phyloP scores from a whole-genome alignment of 805 yeast species.

The Scheffersomyces spartinae region DNA sequence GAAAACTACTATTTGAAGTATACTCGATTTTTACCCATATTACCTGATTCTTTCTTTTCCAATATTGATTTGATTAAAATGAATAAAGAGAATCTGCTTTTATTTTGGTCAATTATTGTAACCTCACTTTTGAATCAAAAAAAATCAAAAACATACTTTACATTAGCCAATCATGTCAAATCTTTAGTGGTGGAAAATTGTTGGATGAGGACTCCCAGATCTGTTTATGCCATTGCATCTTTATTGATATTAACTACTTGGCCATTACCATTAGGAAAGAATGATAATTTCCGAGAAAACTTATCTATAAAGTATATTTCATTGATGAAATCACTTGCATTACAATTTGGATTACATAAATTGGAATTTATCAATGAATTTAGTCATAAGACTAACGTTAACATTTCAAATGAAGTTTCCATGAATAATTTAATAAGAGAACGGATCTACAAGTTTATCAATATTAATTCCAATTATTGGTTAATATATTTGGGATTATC shows the following conservation, averaged over 20 bases:
- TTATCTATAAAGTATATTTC: conserved; percentile 25
- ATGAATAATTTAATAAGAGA: conserved; percentile 25
- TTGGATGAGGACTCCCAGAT: conserved; percentile 35
- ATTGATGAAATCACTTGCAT: conserved; percentile 25
- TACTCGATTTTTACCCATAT: conserved; percentile 21
- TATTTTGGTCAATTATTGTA: conserved; percentile 30
- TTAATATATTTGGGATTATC: conserved; percentile 27
- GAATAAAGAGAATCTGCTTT: conserved; percentile 18
- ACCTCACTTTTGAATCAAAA: conserved; percentile 19
- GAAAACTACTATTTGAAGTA: conserved; percentile 16
- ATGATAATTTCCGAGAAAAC: conserved; percentile 16
- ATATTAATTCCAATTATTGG: conserved; percentile 34
- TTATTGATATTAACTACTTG: conserved; percentile 32
- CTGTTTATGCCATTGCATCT: conserved; percentile 25
- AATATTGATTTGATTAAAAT: conserved; percentile 8
- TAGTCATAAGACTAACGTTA: conserved; percentile 20
- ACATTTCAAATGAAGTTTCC: conserved; percentile 14
- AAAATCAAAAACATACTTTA: conserved; percentile 9
- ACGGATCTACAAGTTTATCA: conserved; percentile 30
- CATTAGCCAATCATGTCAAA: conserved; percentile 21
- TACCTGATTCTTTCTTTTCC: conserved; percentile 13
- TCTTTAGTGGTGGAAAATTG: conserved; percentile 28
- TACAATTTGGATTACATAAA: conserved; percentile 32
- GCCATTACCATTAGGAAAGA: conserved; percentile 24
- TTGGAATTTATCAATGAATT: conserved; percentile 30